These are phyloP conservation scores for Geoglossum cookeanum DNA, from an alignment of 2,329 filamentous ascomycete genomes.

Conservation along the genomic window DNA sequence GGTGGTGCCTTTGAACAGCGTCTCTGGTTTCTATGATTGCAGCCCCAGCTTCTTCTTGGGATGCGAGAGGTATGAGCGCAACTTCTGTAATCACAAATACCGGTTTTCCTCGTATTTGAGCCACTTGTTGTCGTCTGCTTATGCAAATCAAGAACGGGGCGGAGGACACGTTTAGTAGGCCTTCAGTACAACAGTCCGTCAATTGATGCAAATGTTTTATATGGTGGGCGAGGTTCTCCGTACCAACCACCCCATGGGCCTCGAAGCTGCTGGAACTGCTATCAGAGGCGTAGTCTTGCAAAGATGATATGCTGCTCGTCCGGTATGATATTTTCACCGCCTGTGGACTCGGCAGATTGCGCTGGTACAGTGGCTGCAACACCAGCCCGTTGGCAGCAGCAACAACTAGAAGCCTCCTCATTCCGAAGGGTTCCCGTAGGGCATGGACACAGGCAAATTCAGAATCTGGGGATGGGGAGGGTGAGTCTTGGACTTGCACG, in stretches of 20 bases:
- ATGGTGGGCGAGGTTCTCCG: conserved; percentile 6
- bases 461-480: neutral
- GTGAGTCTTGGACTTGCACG: neutral
- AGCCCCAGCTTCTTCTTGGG: conserved; percentile 50
- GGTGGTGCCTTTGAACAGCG: conserved; percentile 3
- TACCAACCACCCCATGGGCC: conserved; percentile 38
- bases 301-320: conserved; percentile 31
- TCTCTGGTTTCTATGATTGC: conserved; percentile 34
- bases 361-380: conserved; percentile 18
- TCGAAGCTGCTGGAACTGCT: conserved; percentile 22
- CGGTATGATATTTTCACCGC: conserved; percentile 54
- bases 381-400: conserved; percentile 18
- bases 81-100: conserved; percentile 81
- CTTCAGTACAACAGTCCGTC: conserved; percentile 26
- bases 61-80: conserved; percentile 71
- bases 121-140: conserved; percentile 70
- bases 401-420: conserved; percentile 17
- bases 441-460: neutral
- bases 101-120: conserved; percentile 62
- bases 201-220: neutral
- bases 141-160: conserved; percentile 76
- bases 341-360: conserved; percentile 34
- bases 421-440: neutral
- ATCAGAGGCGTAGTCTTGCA: conserved; percentile 20
- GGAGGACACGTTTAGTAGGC: conserved; percentile 64